Conservation (phyloP, 768 basidiomycete species). For the Kwoniella sp. region DNA sequence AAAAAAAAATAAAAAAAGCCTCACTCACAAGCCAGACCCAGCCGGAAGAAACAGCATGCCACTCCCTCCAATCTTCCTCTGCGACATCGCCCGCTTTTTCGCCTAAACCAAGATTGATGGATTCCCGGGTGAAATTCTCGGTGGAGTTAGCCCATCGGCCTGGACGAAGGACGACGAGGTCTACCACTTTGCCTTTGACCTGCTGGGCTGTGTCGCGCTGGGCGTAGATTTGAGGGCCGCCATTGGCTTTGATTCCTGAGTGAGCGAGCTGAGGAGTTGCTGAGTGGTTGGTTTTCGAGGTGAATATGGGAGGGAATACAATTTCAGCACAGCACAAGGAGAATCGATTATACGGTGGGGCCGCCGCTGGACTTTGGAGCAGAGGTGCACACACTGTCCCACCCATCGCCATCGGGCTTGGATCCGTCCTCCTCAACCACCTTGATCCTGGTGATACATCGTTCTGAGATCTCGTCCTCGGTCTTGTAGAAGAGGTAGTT, state of each 20-base stretch:
- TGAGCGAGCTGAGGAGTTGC: not conserved
- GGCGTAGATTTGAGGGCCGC: constrained; percentile 2
- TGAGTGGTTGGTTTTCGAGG: too few relatives aligned
- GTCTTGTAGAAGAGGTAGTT: constrained; percentile 6
- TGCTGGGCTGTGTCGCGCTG: not conserved
- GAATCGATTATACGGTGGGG: not conserved
- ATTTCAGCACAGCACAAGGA: too few relatives aligned
- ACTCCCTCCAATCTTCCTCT: not conserved
- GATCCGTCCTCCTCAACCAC: constrained; percentile 2
- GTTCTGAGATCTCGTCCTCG: not conserved
- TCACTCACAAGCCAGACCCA: constrained; percentile 13
- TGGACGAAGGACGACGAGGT: constrained; percentile 7
- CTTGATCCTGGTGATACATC: constrained; percentile 4
- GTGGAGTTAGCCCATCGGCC: constrained; percentile 5
- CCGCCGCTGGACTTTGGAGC: not conserved
- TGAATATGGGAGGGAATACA: too few relatives aligned
- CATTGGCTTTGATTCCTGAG: not conserved
- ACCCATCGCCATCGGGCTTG: not conserved
- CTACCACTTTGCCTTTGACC: constrained; percentile 3
- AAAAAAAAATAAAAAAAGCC: not conserved
- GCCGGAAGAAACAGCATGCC: constrained; percentile 6
- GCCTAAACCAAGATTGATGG: constrained; percentile 12
- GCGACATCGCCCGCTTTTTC: not conserved
- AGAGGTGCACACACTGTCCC: not conserved
- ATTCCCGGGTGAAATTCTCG: constrained; percentile 6